A percentile compares a stretch with the other conserved stretches of the same genome.
These are phyloP conservation scores for Ustilago trichophora DNA, from an alignment of 1,284 basidiomycete genomes.

Conservation along the genomic window DNA sequence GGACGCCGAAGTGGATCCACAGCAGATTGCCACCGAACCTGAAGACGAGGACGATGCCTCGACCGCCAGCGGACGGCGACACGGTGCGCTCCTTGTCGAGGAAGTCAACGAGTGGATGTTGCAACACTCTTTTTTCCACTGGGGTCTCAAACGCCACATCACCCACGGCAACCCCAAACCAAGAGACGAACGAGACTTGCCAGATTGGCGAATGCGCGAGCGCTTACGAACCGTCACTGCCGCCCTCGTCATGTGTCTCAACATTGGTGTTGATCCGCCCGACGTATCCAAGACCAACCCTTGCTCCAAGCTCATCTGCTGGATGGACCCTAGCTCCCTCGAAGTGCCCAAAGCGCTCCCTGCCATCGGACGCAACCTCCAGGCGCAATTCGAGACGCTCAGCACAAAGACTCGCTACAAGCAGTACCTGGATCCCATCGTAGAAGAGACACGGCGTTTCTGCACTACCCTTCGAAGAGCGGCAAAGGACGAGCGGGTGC, in stretches of 20 bases:
- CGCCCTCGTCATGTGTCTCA: slow-evolving; percentile 92
- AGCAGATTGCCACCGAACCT: slow-evolving; percentile 29
- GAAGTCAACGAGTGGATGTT: slow-evolving; percentile 62
- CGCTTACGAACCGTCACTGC: slow-evolving; percentile 85
- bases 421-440: slow-evolving; percentile 87
- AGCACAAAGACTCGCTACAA: slow-evolving; percentile 73
- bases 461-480: slow-evolving; percentile 85
- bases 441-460: slow-evolving; percentile 91
- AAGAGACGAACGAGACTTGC: slow-evolving; percentile 73
- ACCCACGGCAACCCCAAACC: slow-evolving; percentile 84
- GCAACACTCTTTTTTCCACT: slow-evolving; percentile 64
- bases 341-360: slow-evolving; percentile 68
- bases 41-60: slow-evolving; percentile 56
- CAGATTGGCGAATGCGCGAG: slow-evolving; percentile 79
- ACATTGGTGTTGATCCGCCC: slow-evolving; percentile 96
- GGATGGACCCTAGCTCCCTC: slow-evolving; percentile 94
- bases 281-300: slow-evolving; percentile 97
- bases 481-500: slow-evolving; percentile 90
- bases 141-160: slow-evolving; percentile 77
- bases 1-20: slow-evolving; percentile 24
- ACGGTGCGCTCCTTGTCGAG: slow-evolving; percentile 61
- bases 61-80: slow-evolving; percentile 58
- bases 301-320: slow-evolving; percentile 92
- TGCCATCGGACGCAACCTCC: slow-evolving; percentile 87
- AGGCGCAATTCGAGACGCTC: slow-evolving; percentile 94